phyloP scores from a whole-genome alignment of 1,139 yeast genomes.

The Lodderomyces metapsilosis region DNA sequence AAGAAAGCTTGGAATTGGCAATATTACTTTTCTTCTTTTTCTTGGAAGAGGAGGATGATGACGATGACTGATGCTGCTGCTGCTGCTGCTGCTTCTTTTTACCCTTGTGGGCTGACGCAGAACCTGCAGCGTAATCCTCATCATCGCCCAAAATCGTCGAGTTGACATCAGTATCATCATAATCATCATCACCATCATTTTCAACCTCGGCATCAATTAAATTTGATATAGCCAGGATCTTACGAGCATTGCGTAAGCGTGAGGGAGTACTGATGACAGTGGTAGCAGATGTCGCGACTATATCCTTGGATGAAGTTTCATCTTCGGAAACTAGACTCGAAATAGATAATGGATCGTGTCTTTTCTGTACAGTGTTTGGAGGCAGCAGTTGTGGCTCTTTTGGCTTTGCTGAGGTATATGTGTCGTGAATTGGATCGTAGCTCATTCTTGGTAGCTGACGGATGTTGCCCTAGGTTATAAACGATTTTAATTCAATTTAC shows the following conservation, averaged over 20 bases:
- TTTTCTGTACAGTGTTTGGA: constrained; percentile 7
- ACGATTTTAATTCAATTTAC: no score
- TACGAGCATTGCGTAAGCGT: background rate
- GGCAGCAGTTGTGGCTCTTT: constrained; percentile 5
- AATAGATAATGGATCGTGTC: constrained; percentile 13
- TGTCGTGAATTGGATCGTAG: constrained; percentile 36
- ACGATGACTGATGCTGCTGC: background rate
- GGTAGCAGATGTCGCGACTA: constrained; percentile 8
- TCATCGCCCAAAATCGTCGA: constrained; percentile 18
- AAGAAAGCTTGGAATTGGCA: constrained; percentile 22
- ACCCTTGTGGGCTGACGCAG: background rate
- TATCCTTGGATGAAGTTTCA: constrained; percentile 8
- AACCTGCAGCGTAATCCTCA: constrained; percentile 13
- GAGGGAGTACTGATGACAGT: constrained; percentile 16
- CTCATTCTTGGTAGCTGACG: constrained; percentile 20
- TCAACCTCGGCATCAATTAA: constrained; percentile 7
- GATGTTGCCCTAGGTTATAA: background rate
- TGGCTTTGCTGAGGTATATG: constrained; percentile 16
- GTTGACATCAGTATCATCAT: constrained; percentile 16
- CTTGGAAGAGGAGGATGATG: constrained; percentile 2
- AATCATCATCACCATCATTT: constrained; percentile 13
- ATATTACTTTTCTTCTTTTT: constrained; percentile 15
- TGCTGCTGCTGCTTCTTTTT: constrained; percentile 4
- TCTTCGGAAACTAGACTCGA: constrained; percentile 13
- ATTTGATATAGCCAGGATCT: constrained; percentile 9